Base-by-base conservation (phyloP, 441 rosid species). In the Melastoma candidum region DNA sequence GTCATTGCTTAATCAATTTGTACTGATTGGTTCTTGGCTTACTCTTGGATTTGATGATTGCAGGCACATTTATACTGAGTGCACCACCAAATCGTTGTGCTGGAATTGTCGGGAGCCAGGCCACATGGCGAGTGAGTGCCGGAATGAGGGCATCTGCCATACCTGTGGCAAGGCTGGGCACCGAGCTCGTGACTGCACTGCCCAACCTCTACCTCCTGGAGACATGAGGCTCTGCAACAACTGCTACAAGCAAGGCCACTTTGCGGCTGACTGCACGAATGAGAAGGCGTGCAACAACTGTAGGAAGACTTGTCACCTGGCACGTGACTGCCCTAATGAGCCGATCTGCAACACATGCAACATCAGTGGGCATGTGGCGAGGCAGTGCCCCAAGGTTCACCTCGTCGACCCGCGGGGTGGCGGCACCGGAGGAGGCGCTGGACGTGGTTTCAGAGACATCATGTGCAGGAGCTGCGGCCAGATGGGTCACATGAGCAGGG, bases 71-170 rank as follows among this genome's bases (percentile, higher is more conserved):
- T 77, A 87, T 54, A 74, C 81, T n/a, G 92, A 87, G 56, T 87
- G 95, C 78, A 76, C 83, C 26, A 78, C 87, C 26, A 80, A 86
- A 58, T 80, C 80, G 0, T 47, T 83, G 44, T 86, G 95, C 50
- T 86, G 92, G 92, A 86, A 81, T 58, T 86, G 92, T 50, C 72
- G 87, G 46, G 92, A 83, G 54, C 82, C 89, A 12, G 89, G 92
- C 36, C 95, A 86, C 71, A 77, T 77, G 74, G 82, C 89, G 50
- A 72, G 73, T 66, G 67, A 66, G 63, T 86, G 95, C 53, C 81
- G 83, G 4, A 88, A 88, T 43, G 77, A 85, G 69, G 87, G 87
- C 71, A 76, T 85, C 70, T 88, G 92, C 72, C 96, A 88, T 72
- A 81, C 85, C 44, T 85, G 92, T 66, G 95, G 96, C 44, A 83